Evolutionary conservation across 2,329 filamentous ascomycete species (phyloP), one percentile per base, ranked within the genome.

Genomic region (Huntiella abstrusa): DNA sequence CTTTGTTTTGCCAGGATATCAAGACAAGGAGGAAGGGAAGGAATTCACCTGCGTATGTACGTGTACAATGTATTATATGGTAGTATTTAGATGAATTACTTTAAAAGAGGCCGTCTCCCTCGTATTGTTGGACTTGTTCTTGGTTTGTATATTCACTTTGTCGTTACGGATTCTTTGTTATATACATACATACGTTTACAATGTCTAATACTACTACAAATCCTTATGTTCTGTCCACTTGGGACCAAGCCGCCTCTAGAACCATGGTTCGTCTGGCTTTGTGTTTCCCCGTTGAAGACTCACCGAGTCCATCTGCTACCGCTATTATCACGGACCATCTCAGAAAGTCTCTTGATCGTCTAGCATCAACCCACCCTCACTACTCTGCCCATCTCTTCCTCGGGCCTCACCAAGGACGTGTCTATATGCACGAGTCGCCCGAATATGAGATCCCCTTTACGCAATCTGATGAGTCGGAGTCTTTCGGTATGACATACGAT

Each of bases 321-420:
- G 34, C 42, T 8, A 2, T 16, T 11, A 42, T 51, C 2, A 41
- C 17, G 0, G 6, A 34, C 2, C 54, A 57, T 12, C 45, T 59
- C 3, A 38, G 40, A 15, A 42, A 41, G 6, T 51, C 53, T 1
- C 52, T 59, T 3, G 40, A 13, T 2, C 51, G 49, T 1, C 48
- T 60, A 12, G 48, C 52, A 2, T 13, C n/a, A 1, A 45, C 51
- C 10, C 54, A 55, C 4, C 57, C 58, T 1, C 53, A 57, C 33
- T 57, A 57, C 47, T 55, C 57, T 0, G 58, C 57, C 3, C 52
- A 45, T 13, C 44, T 60, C 6, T 50, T 54, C 38, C 52, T 56
- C 4, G 52, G 49, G 11, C 34, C 47, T 1, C 48, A 47, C 6
- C 50, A 49, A 10, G 53, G 54, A 11, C 49, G 51, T 16, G 49